phyloP scores from a whole-genome alignment of 108 stramenopile genomes.

The Fragilaria radians region DNA sequence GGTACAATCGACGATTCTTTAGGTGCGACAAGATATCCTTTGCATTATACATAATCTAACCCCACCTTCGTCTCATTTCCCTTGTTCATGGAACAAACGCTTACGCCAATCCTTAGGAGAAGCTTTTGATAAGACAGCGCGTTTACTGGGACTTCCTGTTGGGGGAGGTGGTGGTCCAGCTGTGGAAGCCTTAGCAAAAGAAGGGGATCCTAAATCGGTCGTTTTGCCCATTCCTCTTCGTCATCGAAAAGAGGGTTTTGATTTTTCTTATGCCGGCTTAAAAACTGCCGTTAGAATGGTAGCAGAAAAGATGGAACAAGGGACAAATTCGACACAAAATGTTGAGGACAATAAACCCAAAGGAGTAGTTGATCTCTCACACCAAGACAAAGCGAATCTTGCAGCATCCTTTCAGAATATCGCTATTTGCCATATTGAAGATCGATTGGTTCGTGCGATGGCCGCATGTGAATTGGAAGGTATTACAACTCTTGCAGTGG shows the following conservation, averaged over 20 bases:
- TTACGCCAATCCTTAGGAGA: too few species aligned
- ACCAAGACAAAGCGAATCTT: slow-evolving; percentile 72
- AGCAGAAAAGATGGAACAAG: slow-evolving; percentile 56
- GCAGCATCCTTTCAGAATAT: slow-evolving; percentile 92
- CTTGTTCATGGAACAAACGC: too few species aligned
- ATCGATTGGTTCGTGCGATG: slow-evolving; percentile 80
- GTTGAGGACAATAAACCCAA: too few species aligned
- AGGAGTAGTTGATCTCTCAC: slow-evolving; percentile 34
- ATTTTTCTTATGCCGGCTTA: slow-evolving; percentile 93
- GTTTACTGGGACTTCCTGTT: slow-evolving; percentile 79
- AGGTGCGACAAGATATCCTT: slow-evolving; percentile 22
- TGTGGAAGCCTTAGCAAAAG: slow-evolving; percentile 75
- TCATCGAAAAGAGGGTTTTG: slow-evolving; percentile 74
- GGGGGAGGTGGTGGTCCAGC: slow-evolving; percentile 95
- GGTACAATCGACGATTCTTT: slow-evolving; percentile 95
- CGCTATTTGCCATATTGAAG: slow-evolving; percentile 90
- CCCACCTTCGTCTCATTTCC: not conserved
- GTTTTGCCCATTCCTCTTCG: slow-evolving; percentile 81
- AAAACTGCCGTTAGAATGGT: slow-evolving; percentile 85
- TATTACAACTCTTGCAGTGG: slow-evolving; percentile 85
- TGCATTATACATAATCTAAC: not conserved
- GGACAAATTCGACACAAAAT: slow-evolving; percentile 37
- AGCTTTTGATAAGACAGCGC: slow-evolving; percentile 90
- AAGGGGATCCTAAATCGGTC: slow-evolving; percentile 72
- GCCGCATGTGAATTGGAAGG: slow-evolving; percentile 37